Base-by-base conservation (phyloP, 352 stramenopile species). In the Phytophthora pinifolia region DNA sequence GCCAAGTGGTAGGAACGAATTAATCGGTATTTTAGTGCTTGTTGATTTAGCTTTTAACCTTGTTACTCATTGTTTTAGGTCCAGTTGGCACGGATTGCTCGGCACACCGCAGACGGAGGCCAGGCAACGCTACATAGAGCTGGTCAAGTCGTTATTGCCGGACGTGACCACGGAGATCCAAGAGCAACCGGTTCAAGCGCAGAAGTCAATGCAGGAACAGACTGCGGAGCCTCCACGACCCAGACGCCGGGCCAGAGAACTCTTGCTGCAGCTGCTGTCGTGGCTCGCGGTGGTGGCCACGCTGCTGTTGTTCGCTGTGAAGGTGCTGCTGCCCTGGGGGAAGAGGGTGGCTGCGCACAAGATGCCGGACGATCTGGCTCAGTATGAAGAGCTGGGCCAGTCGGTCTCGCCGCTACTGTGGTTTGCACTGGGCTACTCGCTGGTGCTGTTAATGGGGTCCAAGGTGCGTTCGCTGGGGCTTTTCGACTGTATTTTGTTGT, bases 1-100 rank as follows among this genome's bases (percentile, higher is more conserved):
- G 74, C 74, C 10, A 86, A 87, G 52, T 89, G 79, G 79, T 87
- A 25, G 33, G 63, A 52, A n/a, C 0, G n/a, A 14, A 12, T 29
- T 46, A 25, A 9, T 12, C 10, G 25, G 6, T 46, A 20, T 38
- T 44, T 29, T 47, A 39, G 17, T 37, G 20, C 29, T 18, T 22
- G 33, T 39, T 31, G 9, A 6, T 15, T 51, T 17, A n/a, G 9
- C n/a, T 15, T 46, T 53, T 48, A 33, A 7, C 3, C 20, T 46
- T 46, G 30, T 14, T 20, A 36, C 31, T 46, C 33, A 51, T 35
- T 32, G 38, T 9, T 44, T 36, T 45, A 89, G 79, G 79, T 78
- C 73, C 34, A 80, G 65, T 8, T 88, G 77, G 75, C 46, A 76
- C 27, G 54, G 48, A 0, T 59, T 84, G 8, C 55, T 66, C 3